These are phyloP conservation scores for Chimonanthus praecox DNA, from an alignment of 164 flowering plant species.

Conservation along the genomic window DNA sequence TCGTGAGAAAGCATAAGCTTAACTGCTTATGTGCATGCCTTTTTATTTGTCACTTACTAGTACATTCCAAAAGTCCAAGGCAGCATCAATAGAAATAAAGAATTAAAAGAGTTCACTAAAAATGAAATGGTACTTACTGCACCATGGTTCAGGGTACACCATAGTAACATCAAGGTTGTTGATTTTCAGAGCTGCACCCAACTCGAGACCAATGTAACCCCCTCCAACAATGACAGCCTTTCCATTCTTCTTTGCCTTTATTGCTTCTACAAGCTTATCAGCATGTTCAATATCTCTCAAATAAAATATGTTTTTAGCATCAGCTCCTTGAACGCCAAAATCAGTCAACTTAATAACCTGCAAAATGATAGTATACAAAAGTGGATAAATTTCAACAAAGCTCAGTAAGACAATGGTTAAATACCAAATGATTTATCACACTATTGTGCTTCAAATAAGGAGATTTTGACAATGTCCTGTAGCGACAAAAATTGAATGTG, in stretches of 20 bases:
- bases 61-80: neutral
- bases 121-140: slow-evolving; percentile 67
- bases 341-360: slow-evolving; percentile 85
- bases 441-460: too few relatives aligned
- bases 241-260: slow-evolving; percentile 73
- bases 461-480: neutral
- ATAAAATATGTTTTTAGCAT: slow-evolving; percentile 84
- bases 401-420: neutral
- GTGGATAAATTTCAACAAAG: neutral
- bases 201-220: slow-evolving; percentile 98
- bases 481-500: neutral
- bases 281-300: slow-evolving; percentile 97
- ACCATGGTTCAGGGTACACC: slow-evolving; percentile 99
- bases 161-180: slow-evolving; percentile 81
- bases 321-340: slow-evolving; percentile 90
- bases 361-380: slow-evolving; percentile 5
- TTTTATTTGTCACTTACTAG: neutral
- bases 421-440: neutral
- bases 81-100: neutral
- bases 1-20: neutral
- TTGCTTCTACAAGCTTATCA: slow-evolving; percentile 69
- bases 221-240: slow-evolving; percentile 95
- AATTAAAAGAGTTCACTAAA: neutral
- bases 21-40: too few relatives aligned
- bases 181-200: slow-evolving; percentile 68